phyloP scores from a whole-genome alignment of 2,329 filamentous ascomycete species.

The Alternaria conjuncta region DNA sequence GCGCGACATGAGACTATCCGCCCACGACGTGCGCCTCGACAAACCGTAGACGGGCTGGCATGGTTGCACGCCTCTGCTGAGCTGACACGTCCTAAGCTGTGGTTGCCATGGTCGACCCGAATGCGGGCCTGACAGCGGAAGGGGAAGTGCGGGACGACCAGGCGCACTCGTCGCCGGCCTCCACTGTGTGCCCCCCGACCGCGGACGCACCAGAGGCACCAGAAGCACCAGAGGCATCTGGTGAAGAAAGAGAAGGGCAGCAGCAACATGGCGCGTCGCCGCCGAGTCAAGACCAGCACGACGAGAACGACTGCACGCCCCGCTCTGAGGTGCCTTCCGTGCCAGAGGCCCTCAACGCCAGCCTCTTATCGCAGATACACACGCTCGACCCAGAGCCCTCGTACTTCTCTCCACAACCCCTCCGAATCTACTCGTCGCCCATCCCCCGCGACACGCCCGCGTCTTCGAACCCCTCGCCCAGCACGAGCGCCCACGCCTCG shows the following conservation, averaged over 20 bases:
- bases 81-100: slow-evolving; percentile 33
- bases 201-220: slow-evolving; percentile 10
- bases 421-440: slow-evolving; percentile 42
- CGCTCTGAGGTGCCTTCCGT: slow-evolving; percentile 49
- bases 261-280: slow-evolving; percentile 10
- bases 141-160: slow-evolving; percentile 17
- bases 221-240: background rate
- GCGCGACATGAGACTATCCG: slow-evolving; percentile 40
- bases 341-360: slow-evolving; percentile 30
- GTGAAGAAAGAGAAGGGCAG: background rate
- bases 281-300: slow-evolving; percentile 17
- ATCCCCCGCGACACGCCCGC: slow-evolving; percentile 37
- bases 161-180: slow-evolving; percentile 28
- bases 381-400: slow-evolving; percentile 37
- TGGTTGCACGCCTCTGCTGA: slow-evolving; percentile 41
- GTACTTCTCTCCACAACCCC: slow-evolving; percentile 50
- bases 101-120: slow-evolving; percentile 40
- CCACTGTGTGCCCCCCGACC: slow-evolving; percentile 36
- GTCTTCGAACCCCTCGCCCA: slow-evolving; percentile 43
- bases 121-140: slow-evolving; percentile 31
- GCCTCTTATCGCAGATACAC: slow-evolving; percentile 25
- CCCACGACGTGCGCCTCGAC: slow-evolving; percentile 18
- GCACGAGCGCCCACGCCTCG: slow-evolving; percentile 35
- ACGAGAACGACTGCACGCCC: slow-evolving; percentile 48
- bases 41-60: slow-evolving; percentile 29